Conservation (phyloP, 805 yeast genomes). For the Hanseniaspora hatyaiensis region DNA sequence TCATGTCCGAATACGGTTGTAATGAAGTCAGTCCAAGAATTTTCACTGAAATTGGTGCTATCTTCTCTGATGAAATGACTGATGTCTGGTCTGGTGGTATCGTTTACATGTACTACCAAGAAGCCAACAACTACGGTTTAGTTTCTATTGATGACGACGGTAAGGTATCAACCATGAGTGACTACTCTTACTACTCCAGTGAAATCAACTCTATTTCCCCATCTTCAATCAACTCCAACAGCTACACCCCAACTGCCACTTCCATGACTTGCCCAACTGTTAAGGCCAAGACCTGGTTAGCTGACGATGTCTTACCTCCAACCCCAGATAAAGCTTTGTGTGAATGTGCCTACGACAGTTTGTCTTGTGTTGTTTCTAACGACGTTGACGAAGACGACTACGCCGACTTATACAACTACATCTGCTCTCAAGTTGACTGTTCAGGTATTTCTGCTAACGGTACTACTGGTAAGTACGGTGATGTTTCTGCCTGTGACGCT, state of each 20-base stretch:
- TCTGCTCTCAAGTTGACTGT: slow-evolving; percentile 51
- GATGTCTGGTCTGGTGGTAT: slow-evolving; percentile 86
- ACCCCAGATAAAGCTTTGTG: slow-evolving; percentile 58
- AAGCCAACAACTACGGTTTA: slow-evolving; percentile 63
- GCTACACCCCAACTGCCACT: slow-evolving; percentile 33
- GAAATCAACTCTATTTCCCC: slow-evolving; percentile 48
- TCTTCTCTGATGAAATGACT: slow-evolving; percentile 59
- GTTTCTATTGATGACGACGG: slow-evolving; percentile 40
- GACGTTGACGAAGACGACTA: slow-evolving; percentile 47
- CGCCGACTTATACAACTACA: slow-evolving; percentile 42
- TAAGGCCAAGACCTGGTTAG: slow-evolving; percentile 44
- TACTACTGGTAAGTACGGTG: slow-evolving; percentile 55
- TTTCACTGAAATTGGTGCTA: slow-evolving; percentile 58
- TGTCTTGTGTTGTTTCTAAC: slow-evolving; percentile 39
- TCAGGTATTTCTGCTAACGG: slow-evolving; percentile 52
- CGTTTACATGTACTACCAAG: slow-evolving; percentile 75
- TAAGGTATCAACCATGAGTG: slow-evolving; percentile 48
- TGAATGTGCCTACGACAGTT: slow-evolving; percentile 47
- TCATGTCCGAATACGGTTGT: slow-evolving; percentile 80
- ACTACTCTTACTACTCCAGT: slow-evolving; percentile 50
- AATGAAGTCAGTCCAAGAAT: slow-evolving; percentile 56
- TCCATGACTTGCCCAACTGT: slow-evolving; percentile 53
- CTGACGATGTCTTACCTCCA: slow-evolving; percentile 62
- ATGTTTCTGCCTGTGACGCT: slow-evolving; percentile 57
- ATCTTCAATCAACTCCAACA: slow-evolving; percentile 35